Conservation (phyloP, 2,329 filamentous ascomycete genomes). For the Colletotrichum aenigma region DNA sequence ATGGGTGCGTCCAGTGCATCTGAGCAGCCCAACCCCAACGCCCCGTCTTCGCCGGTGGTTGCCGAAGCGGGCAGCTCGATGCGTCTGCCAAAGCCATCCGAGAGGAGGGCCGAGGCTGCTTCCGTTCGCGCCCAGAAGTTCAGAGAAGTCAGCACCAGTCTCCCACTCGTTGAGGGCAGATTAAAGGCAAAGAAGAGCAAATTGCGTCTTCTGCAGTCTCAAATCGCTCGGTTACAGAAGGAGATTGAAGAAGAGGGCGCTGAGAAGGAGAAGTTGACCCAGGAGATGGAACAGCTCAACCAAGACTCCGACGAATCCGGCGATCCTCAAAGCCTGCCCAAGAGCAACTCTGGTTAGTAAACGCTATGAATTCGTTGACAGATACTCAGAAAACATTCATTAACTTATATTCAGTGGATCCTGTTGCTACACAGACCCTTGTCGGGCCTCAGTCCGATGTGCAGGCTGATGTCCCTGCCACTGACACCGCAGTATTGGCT, state of each 20-base stretch:
- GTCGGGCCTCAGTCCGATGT: background rate
- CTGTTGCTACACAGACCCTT: background rate
- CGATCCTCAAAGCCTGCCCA: slow-evolving; percentile 7
- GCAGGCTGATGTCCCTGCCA: background rate
- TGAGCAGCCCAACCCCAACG: slow-evolving; percentile 22
- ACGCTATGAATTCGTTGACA: background rate
- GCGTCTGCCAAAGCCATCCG: slow-evolving; percentile 28
- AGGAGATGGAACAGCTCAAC: slow-evolving; percentile 26
- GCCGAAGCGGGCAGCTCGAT: slow-evolving; percentile 25
- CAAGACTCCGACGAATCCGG: background rate
- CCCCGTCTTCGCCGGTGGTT: slow-evolving; percentile 28
- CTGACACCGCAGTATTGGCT: background rate
- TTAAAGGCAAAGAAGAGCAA: slow-evolving; percentile 51
- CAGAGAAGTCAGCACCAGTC: slow-evolving; percentile 41
- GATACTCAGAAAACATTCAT: background rate
- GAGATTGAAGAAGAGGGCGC: slow-evolving; percentile 46
- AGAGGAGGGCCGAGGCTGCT: background rate
- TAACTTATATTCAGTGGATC: background rate
- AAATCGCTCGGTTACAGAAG: slow-evolving; percentile 51
- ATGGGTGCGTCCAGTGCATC: slow-evolving; percentile 20
- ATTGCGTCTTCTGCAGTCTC: slow-evolving; percentile 48
- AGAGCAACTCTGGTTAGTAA: slow-evolving; percentile 15
- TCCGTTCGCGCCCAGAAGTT: slow-evolving; percentile 27
- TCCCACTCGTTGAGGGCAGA: slow-evolving; percentile 40
- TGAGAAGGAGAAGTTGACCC: slow-evolving; percentile 36